phyloP scores from a whole-genome alignment of 331 rosid species.

The Quercus phellos region DNA sequence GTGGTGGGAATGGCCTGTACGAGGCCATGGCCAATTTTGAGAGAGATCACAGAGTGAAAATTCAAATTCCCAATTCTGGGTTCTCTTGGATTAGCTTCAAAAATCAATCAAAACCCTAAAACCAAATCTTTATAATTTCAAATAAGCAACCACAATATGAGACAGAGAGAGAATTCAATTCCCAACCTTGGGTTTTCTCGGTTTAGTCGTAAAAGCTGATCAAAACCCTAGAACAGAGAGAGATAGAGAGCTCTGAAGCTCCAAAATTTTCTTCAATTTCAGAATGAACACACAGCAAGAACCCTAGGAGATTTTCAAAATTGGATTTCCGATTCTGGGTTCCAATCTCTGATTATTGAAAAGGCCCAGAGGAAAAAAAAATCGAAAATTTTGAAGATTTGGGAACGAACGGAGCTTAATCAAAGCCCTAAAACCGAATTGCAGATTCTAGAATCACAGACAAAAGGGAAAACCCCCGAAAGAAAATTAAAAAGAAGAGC shows the following conservation, averaged over 20 bases:
- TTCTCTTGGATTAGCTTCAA: too few species aligned
- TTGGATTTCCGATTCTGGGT: neutral
- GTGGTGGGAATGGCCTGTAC: conserved; percentile 85
- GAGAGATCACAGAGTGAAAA: conserved; percentile 1
- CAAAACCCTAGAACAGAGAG: neutral
- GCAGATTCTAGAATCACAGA: neutral
- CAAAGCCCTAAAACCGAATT: neutral
- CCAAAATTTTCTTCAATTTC: neutral
- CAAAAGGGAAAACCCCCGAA: neutral
- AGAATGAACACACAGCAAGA: neutral
- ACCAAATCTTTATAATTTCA: neutral
- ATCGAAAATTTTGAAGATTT: neutral
- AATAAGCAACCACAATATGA: neutral
- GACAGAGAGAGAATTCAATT: neutral
- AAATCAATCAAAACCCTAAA: neutral
- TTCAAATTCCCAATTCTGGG: neutral
- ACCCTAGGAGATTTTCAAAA: neutral
- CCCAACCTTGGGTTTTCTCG: neutral
- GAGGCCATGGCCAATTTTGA: conserved; percentile 65
- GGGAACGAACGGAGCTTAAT: neutral
- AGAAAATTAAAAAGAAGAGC: neutral
- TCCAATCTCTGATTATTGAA: neutral
- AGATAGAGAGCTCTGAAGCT: neutral
- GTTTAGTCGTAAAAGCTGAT: neutral
- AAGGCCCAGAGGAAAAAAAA: too few species aligned